Percentiles rank a stretch among this genome's conserved stretches.
These are phyloP conservation scores for Zygoascus meyerae DNA, from an alignment of 1,139 yeast genomes.

Conservation along the genomic window DNA sequence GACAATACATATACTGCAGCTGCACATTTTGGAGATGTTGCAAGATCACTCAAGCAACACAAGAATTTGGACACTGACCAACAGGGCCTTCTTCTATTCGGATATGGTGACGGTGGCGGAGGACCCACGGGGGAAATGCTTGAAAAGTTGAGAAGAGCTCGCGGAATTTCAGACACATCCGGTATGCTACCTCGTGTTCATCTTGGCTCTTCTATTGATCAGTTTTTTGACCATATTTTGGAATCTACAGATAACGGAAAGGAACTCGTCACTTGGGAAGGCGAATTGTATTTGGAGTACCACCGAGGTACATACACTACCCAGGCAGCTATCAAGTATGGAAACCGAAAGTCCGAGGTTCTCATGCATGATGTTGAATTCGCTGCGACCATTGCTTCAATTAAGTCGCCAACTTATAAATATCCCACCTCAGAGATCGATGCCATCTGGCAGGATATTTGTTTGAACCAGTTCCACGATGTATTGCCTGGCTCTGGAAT, in stretches of 20 bases:
- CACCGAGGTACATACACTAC: conserved; percentile 97
- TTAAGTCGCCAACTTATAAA: conserved; percentile 45
- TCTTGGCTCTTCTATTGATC: conserved; percentile 69
- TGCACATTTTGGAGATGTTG: conserved; percentile 89
- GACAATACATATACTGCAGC: conserved; percentile 90
- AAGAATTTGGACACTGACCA: conserved; percentile 77
- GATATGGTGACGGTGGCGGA: conserved; percentile 98
- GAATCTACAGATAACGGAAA: conserved; percentile 58
- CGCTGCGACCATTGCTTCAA: conserved; percentile 69
- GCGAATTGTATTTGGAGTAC: conserved; percentile 89
- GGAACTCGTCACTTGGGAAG: conserved; percentile 78
- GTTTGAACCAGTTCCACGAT: conserved; percentile 93
- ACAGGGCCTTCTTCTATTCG: conserved; percentile 68
- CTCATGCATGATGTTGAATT: conserved; percentile 81
- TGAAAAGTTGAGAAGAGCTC: conserved; percentile 82
- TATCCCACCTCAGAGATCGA: conserved; percentile 70
- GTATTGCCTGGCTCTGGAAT: conserved; percentile 95
- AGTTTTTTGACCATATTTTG: conserved; percentile 66
- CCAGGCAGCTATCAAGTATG: conserved; percentile 78
- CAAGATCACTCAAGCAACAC: conserved; percentile 72
- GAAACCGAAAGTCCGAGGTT: conserved; percentile 73
- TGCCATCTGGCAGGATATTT: conserved; percentile 77
- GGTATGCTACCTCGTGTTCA: conserved; percentile 77
- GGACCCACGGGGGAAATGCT: conserved; percentile 94
- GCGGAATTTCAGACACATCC: conserved; percentile 77